These are phyloP conservation scores for Coprinopsis marcescibilis DNA, from an alignment of 768 basidiomycete genomes.

Conservation along the genomic window DNA sequence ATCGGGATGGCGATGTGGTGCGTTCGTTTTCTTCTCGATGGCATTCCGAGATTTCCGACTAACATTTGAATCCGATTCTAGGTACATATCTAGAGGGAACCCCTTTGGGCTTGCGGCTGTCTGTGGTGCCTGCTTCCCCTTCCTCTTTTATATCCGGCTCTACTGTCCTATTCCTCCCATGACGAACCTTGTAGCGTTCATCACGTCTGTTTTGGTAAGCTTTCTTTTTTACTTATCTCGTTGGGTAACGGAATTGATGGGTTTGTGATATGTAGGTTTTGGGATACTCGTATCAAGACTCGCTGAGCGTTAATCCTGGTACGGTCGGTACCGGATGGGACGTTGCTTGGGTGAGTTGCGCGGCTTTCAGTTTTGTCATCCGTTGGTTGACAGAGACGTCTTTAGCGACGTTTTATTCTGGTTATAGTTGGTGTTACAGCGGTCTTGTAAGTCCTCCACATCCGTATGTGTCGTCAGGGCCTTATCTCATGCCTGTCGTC, in stretches of 20 bases:
- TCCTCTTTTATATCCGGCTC: conserved; percentile 64
- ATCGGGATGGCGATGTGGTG: conserved; percentile 66
- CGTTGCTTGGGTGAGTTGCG: conserved; percentile 74
- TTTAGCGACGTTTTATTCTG: conserved; percentile 59
- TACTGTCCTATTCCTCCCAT: conserved; percentile 73
- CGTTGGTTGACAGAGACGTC: no score
- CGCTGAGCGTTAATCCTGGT: conserved; percentile 38
- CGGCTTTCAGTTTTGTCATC: no score
- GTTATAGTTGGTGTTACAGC: conserved; percentile 69
- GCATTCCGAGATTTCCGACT: not conserved
- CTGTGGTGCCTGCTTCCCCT: conserved; percentile 62
- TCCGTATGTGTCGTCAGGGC: not conserved
- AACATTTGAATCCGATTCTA: conserved; percentile 17
- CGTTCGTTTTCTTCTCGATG: conserved; percentile 15
- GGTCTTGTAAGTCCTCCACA: conserved; percentile 53
- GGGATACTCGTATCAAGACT: conserved; percentile 70
- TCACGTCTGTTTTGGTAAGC: conserved; percentile 54
- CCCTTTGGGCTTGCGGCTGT: conserved; percentile 68
- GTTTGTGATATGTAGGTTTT: conserved; percentile 56
- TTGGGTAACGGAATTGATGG: no score
- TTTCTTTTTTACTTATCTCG: not conserved
- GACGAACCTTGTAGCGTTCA: conserved; percentile 64
- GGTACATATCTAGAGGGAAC: conserved; percentile 71
- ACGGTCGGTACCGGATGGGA: conserved; percentile 55
- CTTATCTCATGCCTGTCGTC: not conserved